Evolutionary conservation across 345 rosid genomes (phyloP).

Genomic region (Bruguiera parviflora): DNA sequence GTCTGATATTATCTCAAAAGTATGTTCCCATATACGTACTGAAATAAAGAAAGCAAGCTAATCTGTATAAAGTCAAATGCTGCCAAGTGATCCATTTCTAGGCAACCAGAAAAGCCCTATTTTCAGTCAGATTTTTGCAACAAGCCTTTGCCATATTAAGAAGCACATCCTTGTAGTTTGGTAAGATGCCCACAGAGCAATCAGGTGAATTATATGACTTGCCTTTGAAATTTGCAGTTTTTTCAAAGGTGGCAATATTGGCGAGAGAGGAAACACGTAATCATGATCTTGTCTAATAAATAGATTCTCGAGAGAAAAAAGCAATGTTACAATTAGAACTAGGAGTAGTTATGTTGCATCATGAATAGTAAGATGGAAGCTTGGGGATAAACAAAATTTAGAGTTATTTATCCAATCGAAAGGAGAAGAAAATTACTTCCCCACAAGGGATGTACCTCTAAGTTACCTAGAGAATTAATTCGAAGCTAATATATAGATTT

Average conservation of each 20-base stretch:
- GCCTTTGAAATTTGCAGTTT: constrained; percentile 61
- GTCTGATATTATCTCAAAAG: too few relatives aligned
- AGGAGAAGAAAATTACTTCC: neutral
- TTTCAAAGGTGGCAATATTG: constrained; percentile 56
- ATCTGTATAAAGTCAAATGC: too few relatives aligned
- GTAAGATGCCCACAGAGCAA: constrained; percentile 97
- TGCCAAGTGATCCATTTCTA: too few relatives aligned
- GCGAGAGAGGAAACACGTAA: constrained; percentile 86
- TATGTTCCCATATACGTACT: too few relatives aligned
- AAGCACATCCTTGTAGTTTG: constrained; percentile 82
- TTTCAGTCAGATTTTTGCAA: constrained; percentile 3
- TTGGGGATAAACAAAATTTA: too few relatives aligned
- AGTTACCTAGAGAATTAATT: constrained; percentile 52
- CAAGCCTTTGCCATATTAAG: constrained; percentile 86
- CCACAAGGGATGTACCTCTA: constrained; percentile 50
- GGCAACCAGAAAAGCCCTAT: neutral
- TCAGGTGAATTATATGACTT: constrained; percentile 72
- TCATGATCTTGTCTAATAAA: constrained; percentile 62
- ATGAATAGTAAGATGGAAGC: neutral
- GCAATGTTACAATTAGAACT: neutral
- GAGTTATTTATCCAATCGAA: neutral
- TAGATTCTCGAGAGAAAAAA: constrained; percentile 49
- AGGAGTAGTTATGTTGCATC: neutral
- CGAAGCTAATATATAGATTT: neutral
- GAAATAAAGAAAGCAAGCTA: too few relatives aligned